Percentiles rank a stretch among this genome's conserved stretches.
Evolutionary conservation across 352 stramenopile species (phyloP).

Genomic region (Peronospora tabacina): DNA sequence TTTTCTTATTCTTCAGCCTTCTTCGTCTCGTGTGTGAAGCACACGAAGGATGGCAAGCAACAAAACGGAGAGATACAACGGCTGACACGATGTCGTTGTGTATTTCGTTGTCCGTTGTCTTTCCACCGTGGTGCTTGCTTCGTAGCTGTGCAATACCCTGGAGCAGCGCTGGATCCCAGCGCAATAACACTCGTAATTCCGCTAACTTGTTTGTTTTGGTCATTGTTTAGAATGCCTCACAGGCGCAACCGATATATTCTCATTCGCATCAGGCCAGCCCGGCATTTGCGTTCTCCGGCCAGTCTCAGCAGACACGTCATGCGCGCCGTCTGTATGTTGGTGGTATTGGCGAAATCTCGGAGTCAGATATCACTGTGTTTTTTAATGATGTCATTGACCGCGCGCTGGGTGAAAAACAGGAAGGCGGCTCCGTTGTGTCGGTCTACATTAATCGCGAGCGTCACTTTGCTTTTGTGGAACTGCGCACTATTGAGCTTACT

Average conservation of each 20-base stretch:
- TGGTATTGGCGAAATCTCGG: conserved; percentile 77
- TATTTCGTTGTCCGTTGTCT: conserved; percentile 54
- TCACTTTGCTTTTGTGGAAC: conserved; percentile 97
- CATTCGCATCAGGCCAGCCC: conserved; percentile 19
- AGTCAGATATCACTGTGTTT: conserved; percentile 84
- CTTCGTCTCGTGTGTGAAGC: conserved; percentile 1
- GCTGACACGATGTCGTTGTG: conserved; percentile 39
- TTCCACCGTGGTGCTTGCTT: conserved; percentile 26
- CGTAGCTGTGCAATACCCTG: conserved; percentile 19
- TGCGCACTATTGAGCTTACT: conserved; percentile 94
- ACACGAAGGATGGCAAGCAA: conserved; percentile 16
- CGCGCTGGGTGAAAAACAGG: conserved; percentile 65
- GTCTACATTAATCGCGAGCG: conserved; percentile 96
- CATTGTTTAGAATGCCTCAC: conserved; percentile 17
- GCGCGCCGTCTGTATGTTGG: conserved; percentile 95
- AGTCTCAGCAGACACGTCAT: conserved; percentile 92
- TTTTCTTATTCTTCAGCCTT: background rate
- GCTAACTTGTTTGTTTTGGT: conserved; percentile 29
- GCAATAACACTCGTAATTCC: conserved; percentile 13
- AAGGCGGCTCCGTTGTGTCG: conserved; percentile 70
- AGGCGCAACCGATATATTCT: conserved; percentile 13
- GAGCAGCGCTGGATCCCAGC: conserved; percentile 18
- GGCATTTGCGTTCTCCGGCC: conserved; percentile 22
- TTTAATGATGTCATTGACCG: conserved; percentile 90
- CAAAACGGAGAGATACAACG: conserved; percentile 29